Percentiles rank a stretch among this genome's conserved stretches.
Evolutionary conservation across 305 asterid genomes (phyloP).

Genomic region (Striga hermonthica): DNA sequence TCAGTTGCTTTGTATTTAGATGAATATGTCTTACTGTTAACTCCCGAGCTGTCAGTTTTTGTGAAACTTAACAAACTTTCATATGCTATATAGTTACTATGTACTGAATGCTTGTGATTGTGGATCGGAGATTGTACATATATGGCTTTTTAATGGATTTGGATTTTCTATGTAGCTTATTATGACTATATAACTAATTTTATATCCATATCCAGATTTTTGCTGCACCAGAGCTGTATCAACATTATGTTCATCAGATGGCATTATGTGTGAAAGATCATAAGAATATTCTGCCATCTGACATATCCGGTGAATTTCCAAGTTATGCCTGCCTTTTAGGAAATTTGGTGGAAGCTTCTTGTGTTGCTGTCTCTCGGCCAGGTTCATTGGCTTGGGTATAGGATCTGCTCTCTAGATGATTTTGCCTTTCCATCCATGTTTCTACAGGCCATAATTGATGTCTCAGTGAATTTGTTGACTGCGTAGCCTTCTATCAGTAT

Average conservation of each 20-base stretch:
- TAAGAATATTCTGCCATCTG: slow-evolving; percentile 59
- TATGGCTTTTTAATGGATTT: no score
- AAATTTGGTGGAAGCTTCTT: slow-evolving; percentile 84
- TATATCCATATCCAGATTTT: slow-evolving; percentile 55
- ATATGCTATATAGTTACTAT: slow-evolving; percentile 21
- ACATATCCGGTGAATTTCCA: slow-evolving; percentile 73
- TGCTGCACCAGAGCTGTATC: slow-evolving; percentile 62
- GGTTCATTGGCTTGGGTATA: slow-evolving; percentile 76
- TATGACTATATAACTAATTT: slow-evolving; percentile 23
- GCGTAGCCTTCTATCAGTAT: slow-evolving; percentile 15
- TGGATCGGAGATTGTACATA: slow-evolving; percentile 19
- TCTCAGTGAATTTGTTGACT: slow-evolving; percentile 19
- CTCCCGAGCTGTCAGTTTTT: slow-evolving; percentile 11
- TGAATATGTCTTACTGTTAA: slow-evolving; percentile 24
- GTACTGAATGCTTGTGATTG: neutral
- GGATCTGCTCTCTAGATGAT: slow-evolving; percentile 13
- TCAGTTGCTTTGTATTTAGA: slow-evolving; percentile 13
- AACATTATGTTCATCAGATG: slow-evolving; percentile 71
- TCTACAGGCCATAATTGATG: slow-evolving; percentile 15
- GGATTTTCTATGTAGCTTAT: neutral
- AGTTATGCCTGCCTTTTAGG: slow-evolving; percentile 86
- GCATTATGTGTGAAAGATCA: slow-evolving; percentile 63
- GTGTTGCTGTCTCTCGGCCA: slow-evolving; percentile 58
- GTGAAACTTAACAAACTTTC: slow-evolving; percentile 7
- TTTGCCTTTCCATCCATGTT: slow-evolving; percentile 14